These are phyloP conservation scores for maize (Zea mays) DNA, from an alignment of 176 grass and related monocot species.

Conservation along the genomic window DNA sequence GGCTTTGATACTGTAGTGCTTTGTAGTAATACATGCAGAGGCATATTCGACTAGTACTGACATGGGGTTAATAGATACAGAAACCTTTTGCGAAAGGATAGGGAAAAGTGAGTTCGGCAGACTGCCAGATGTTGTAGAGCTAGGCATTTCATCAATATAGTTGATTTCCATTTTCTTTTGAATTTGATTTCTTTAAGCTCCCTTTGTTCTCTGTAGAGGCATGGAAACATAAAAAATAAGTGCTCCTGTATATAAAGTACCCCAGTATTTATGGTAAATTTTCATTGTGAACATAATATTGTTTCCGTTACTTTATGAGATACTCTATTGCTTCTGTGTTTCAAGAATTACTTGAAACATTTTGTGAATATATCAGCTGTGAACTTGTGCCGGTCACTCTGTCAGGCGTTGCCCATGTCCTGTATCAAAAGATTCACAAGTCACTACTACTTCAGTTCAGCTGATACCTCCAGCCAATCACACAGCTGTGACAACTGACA, in stretches of 20 bases:
- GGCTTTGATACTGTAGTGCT: slow-evolving; percentile 51
- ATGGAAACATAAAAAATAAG: slow-evolving; percentile 22
- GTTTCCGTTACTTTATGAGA: slow-evolving; percentile 14
- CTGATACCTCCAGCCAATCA: slow-evolving; percentile 19
- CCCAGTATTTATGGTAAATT: slow-evolving; percentile 1
- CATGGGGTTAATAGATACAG: slow-evolving; percentile 25
- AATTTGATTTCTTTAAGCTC: slow-evolving; percentile 25
- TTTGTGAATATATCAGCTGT: slow-evolving; percentile 23
- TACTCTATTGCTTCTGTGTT: not conserved
- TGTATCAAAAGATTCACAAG: slow-evolving; percentile 15
- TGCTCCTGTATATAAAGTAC: slow-evolving; percentile 30
- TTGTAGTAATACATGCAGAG: slow-evolving; percentile 27
- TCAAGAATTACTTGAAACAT: slow-evolving; percentile 6
- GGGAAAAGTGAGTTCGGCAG: slow-evolving; percentile 26
- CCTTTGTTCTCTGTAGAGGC: slow-evolving; percentile 26
- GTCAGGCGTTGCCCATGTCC: not conserved
- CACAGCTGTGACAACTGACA: not conserved
- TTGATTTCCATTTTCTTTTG: slow-evolving; percentile 24
- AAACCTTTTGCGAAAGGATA: slow-evolving; percentile 29
- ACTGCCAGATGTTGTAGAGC: slow-evolving; percentile 29
- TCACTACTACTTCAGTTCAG: slow-evolving; percentile 20
- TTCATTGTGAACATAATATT: not conserved
- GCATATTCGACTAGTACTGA: slow-evolving; percentile 31
- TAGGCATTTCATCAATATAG: slow-evolving; percentile 24
- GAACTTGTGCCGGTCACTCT: not conserved